These are phyloP conservation scores for Mytilinidion resinicola DNA, from an alignment of 495 filamentous ascomycete genomes.

Conservation along the genomic window DNA sequence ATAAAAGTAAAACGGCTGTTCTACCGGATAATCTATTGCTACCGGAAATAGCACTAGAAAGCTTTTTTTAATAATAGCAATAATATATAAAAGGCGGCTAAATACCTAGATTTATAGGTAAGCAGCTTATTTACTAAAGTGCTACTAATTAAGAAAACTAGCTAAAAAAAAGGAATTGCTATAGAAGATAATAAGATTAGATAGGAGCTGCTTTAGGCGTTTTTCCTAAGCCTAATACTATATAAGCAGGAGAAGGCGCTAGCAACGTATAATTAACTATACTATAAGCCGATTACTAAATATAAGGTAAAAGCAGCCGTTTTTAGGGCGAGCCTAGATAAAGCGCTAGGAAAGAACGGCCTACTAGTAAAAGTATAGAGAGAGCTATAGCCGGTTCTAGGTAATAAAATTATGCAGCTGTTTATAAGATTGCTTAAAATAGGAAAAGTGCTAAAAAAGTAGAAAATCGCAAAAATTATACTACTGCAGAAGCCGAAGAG, in stretches of 20 bases:
- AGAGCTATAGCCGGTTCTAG: no score
- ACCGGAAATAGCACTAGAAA: conserved; percentile 10
- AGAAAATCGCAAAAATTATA: no score
- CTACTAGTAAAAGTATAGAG: not conserved
- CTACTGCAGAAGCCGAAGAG: no score
- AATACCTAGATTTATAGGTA: conserved; percentile 1
- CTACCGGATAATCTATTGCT: conserved; percentile 5
- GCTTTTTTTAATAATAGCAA: conserved; percentile 6
- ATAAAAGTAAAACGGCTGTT: conserved; percentile 11
- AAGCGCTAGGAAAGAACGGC: not conserved
- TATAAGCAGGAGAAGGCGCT: not conserved
- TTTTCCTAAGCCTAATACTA: no score
- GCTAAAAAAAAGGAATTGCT: no score
- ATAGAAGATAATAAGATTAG: no score
- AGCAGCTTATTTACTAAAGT: not conserved
- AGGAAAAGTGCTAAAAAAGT: no score
- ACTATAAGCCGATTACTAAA: not conserved
- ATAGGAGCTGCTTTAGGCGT: no score
- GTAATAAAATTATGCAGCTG: no score
- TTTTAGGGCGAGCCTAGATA: not conserved
- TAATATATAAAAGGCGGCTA: conserved; percentile 9
- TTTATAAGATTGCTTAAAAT: no score
- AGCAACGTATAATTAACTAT: not conserved
- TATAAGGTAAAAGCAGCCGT: not conserved
- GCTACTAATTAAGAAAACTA: no score